Evolutionary conservation across 805 yeast species (phyloP).

Genomic region (Dipodascus geniculatus): DNA sequence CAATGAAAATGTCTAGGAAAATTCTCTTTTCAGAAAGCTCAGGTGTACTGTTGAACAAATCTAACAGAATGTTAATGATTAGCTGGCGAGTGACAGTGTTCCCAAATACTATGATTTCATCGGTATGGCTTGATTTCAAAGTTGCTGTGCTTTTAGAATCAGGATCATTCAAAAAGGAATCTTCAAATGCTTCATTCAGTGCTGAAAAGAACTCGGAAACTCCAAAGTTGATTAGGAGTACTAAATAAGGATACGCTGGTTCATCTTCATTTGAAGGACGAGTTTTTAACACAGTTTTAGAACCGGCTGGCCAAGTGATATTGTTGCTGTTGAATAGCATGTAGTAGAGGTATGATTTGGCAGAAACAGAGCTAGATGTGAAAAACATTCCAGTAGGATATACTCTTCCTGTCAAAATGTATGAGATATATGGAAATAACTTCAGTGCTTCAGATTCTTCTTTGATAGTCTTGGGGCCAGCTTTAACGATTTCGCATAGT

Average conservation of each 20-base stretch:
- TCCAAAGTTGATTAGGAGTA: slow-evolving; percentile 40
- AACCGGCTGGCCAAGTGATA: slow-evolving; percentile 5
- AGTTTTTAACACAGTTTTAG: slow-evolving; percentile 4
- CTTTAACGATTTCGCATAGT: slow-evolving; percentile 30
- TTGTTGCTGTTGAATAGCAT: slow-evolving; percentile 43
- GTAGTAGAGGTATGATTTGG: slow-evolving; percentile 42
- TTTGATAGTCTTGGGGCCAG: slow-evolving; percentile 14
- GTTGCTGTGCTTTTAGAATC: slow-evolving; percentile 19
- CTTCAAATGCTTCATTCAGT: slow-evolving; percentile 77
- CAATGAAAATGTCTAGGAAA: slow-evolving; percentile 55
- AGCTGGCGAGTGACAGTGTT: slow-evolving; percentile 55
- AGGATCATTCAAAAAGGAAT: slow-evolving; percentile 57
- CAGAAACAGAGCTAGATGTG: slow-evolving; percentile 23
- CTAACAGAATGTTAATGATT: slow-evolving; percentile 59
- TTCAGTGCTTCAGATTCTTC: slow-evolving; percentile 20
- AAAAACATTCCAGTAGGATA: slow-evolving; percentile 60
- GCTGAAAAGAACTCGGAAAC: slow-evolving; percentile 51
- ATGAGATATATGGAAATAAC: slow-evolving; percentile 53
- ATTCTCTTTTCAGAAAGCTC: slow-evolving; percentile 22
- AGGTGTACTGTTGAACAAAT: slow-evolving; percentile 34
- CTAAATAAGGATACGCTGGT: slow-evolving; percentile 62
- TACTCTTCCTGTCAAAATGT: slow-evolving; percentile 61
- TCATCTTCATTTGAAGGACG: slow-evolving; percentile 23
- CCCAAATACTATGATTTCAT: slow-evolving; percentile 10
- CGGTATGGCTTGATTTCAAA: slow-evolving; percentile 16